Evolutionary conservation across 2,329 filamentous ascomycete species (phyloP), one percentile per base, ranked within the genome.

Genomic region (Aureobasidium sp.): DNA sequence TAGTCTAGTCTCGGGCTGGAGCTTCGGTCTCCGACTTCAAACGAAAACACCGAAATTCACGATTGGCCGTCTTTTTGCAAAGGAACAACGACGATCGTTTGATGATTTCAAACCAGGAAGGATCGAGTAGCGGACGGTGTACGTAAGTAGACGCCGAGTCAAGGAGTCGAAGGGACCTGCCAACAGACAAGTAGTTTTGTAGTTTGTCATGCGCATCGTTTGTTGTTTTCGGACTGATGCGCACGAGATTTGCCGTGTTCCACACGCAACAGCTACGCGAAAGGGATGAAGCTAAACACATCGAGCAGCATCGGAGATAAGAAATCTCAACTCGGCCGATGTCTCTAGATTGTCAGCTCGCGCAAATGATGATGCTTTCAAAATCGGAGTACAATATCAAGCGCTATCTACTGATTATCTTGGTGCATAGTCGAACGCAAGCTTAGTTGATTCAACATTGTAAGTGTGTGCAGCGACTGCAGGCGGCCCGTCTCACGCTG

Each of bases 181-280:
- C 53, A 27, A 29, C 53, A 31, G 36, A 42, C 55, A 33, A 47
- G 55, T 56, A 29, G 23, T 40, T 20, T 40, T 38, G 56, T 48
- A 60, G 42, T 45, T 9, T n/a, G 29, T 33, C 29, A 36, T 38
- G 29, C 31, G 56, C 56, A 38, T 13, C n/a, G 40, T n/a, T 23
- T 20, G 23, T 38, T 48, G 43, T 38, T 60, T 48, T 48, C n/a
- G 43, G 31, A 9, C 6, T 38, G 40, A 48, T 43, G 55, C 40
- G 40, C 40, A 59, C 55, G 47, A 59, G 55, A 59, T 48, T 27
- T 60, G 56, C 56, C 31, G 43, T 31, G 56, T 60, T 48, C 29
- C 56, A 60, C 43, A 60, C 40, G 23, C 29, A 60, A 60, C 48
- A 60, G 56, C 43, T 43, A 60, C 43, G 56, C 56, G 43, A 58